A percentile compares a stretch with the other conserved stretches of the same genome.
phyloP scores from a whole-genome alignment of 192 early-diverging fungal species.

The Rhizophagus clarus region DNA sequence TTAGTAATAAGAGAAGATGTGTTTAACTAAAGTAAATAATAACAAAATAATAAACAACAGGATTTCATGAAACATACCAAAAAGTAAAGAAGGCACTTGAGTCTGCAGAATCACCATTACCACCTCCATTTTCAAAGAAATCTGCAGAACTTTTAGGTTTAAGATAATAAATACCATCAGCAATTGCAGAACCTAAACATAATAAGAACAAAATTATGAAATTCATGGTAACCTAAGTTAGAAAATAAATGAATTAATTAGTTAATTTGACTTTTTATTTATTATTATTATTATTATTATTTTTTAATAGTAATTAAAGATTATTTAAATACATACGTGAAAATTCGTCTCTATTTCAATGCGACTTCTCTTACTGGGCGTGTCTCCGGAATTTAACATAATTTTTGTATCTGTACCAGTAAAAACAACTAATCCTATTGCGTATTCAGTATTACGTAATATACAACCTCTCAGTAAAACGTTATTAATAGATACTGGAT shows the following conservation, averaged over 20 bases:
- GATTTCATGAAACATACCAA: constrained; percentile 48
- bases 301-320: no score
- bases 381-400: constrained; percentile 91
- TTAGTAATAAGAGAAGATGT: not conserved
- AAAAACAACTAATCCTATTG: constrained; percentile 84
- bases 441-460: constrained; percentile 88
- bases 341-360: constrained; percentile 93
- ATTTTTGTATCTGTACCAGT: constrained; percentile 97
- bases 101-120: constrained; percentile 50
- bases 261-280: not conserved
- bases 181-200: constrained; percentile 68
- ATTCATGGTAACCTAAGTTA: constrained; percentile 70
- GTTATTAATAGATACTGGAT: constrained; percentile 73
- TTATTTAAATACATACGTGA: constrained; percentile 54
- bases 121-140: constrained; percentile 49
- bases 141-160: constrained; percentile 53
- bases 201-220: constrained; percentile 78
- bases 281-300: no score
- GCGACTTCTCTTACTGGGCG: constrained; percentile 88
- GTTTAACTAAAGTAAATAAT: not conserved
- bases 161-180: constrained; percentile 63
- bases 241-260: constrained; percentile 14
- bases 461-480: constrained; percentile 91
- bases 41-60: not conserved
- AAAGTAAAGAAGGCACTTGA: constrained; percentile 72